A percentile compares a stretch with the other conserved stretches of the same genome.
These are phyloP conservation scores for Alloteropsis semialata DNA, from an alignment of 176 grass and related monocot genomes.

Conservation along the genomic window DNA sequence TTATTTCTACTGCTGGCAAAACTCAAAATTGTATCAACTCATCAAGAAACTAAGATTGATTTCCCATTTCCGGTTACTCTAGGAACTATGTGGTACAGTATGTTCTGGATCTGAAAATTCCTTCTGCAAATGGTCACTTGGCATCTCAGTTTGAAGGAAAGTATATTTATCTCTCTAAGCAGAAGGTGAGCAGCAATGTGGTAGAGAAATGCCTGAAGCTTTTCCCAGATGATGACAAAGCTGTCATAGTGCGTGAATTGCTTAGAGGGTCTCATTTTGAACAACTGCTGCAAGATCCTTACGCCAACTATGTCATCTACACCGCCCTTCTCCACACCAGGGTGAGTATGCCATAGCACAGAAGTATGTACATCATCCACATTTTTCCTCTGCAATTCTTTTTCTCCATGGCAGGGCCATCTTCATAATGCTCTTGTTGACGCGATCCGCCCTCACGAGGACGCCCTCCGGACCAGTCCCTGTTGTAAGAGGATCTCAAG, in stretches of 20 bases:
- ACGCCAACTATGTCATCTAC: slow-evolving; percentile 82
- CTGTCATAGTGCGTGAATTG: slow-evolving; percentile 63
- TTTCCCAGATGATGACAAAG: slow-evolving; percentile 56
- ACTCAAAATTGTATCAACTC: neutral
- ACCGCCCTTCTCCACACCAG: slow-evolving; percentile 62
- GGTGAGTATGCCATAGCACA: slow-evolving; percentile 35
- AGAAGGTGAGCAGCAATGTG: slow-evolving; percentile 97
- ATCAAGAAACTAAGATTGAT: neutral
- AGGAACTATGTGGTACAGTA: slow-evolving; percentile 95
- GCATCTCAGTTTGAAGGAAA: slow-evolving; percentile 68
- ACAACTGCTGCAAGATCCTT: slow-evolving; percentile 83
- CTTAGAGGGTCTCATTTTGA: slow-evolving; percentile 60
- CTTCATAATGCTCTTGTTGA: slow-evolving; percentile 41
- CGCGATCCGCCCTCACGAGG: slow-evolving; percentile 62
- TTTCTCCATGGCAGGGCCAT: slow-evolving; percentile 46
- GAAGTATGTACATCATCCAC: neutral
- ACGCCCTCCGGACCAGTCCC: slow-evolving; percentile 64
- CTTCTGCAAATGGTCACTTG: slow-evolving; percentile 59
- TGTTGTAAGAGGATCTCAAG: slow-evolving; percentile 88
- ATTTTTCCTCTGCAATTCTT: slow-evolving; percentile 1
- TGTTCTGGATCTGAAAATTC: slow-evolving; percentile 57
- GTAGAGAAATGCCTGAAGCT: slow-evolving; percentile 86
- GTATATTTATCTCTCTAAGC: slow-evolving; percentile 77
- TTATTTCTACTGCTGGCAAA: neutral
- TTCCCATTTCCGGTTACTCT: slow-evolving; percentile 18